Percentiles rank a stretch among this genome's conserved stretches.
Conservation (phyloP, 2,329 filamentous ascomycete species). For the Bipolaris oryzae region DNA sequence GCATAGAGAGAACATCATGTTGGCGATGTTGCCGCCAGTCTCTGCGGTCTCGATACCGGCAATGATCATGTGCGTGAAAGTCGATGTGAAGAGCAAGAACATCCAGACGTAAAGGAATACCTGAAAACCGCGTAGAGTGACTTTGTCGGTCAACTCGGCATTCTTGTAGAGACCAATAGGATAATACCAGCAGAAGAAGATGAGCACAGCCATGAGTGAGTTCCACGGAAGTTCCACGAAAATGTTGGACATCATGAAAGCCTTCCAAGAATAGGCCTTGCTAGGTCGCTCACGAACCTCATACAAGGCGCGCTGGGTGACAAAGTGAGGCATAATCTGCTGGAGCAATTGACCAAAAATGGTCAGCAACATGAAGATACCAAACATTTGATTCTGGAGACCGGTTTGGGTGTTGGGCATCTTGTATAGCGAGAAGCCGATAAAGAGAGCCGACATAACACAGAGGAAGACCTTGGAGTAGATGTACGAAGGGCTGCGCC, state of each 20-base stretch:
- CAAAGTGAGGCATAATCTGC: conserved; percentile 85
- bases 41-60: conserved; percentile 77
- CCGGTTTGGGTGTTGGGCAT: conserved; percentile 75
- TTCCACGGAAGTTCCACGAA: conserved; percentile 88
- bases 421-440: conserved; percentile 80
- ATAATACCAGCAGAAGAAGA: conserved; percentile 86
- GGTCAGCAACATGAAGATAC: conserved; percentile 80
- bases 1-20: conserved; percentile 73
- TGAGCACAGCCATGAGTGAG: conserved; percentile 73
- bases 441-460: conserved; percentile 70
- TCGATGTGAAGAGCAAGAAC: conserved; percentile 81
- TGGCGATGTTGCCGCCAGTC: conserved; percentile 76
- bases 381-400: conserved; percentile 84
- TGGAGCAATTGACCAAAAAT: conserved; percentile 81
- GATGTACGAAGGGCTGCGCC: conserved; percentile 87
- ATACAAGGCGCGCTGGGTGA: conserved; percentile 79
- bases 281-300: conserved; percentile 84
- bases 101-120: conserved; percentile 78
- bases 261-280: conserved; percentile 83
- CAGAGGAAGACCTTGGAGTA: conserved; percentile 79
- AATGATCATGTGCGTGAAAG: conserved; percentile 80
- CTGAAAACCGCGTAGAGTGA: conserved; percentile 72
- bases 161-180: conserved; percentile 79
- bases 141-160: conserved; percentile 65
- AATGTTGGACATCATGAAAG: conserved; percentile 84